These are phyloP conservation scores for Pseudocercospora musae DNA, from an alignment of 2,329 filamentous ascomycete genomes.

Conservation along the genomic window DNA sequence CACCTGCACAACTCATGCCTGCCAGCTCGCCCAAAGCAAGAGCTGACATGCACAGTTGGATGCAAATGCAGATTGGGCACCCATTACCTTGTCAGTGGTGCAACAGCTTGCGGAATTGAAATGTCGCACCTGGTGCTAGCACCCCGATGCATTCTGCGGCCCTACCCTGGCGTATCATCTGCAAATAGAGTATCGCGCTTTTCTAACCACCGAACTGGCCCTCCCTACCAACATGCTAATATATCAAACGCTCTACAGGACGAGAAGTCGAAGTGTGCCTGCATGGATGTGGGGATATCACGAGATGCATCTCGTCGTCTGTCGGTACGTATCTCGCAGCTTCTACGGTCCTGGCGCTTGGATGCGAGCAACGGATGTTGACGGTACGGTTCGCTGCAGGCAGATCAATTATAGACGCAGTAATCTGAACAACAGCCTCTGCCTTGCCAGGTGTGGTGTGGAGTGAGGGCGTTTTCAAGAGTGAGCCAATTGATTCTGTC, in stretches of 20 bases:
- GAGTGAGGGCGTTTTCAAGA: background rate
- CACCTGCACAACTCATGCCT: background rate
- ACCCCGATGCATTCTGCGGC: background rate
- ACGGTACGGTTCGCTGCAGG: conserved; percentile 10
- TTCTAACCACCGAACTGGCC: background rate
- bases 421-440: background rate
- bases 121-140: background rate
- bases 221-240: background rate
- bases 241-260: background rate
- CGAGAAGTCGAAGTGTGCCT: background rate
- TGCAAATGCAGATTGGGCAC: background rate
- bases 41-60: background rate
- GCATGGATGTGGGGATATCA: conserved; percentile 6
- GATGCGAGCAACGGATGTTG: background rate
- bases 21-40: background rate
- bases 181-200: background rate
- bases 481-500: background rate
- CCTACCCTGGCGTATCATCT: background rate
- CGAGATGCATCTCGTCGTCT: conserved; percentile 6
- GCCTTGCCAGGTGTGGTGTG: background rate
- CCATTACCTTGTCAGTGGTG: background rate
- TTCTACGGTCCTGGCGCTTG: background rate
- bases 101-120: background rate
- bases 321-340: conserved; percentile 1
- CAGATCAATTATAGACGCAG: background rate